These are phyloP conservation scores for Pythium monospermum DNA, from an alignment of 352 stramenopile species.

Conservation along the genomic window DNA sequence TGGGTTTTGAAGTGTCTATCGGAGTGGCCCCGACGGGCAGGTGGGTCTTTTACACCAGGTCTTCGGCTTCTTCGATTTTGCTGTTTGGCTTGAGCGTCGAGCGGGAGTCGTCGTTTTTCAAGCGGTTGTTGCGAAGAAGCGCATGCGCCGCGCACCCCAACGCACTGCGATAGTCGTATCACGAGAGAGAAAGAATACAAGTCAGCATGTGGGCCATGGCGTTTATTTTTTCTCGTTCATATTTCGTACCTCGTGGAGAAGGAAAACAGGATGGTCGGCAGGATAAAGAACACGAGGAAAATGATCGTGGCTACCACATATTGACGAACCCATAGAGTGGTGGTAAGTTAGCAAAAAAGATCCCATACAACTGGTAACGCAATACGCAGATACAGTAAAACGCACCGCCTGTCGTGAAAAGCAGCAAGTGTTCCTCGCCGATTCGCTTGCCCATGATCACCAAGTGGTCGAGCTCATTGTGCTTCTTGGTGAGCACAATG, in stretches of 20 bases:
- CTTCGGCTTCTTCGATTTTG: constrained; percentile 26
- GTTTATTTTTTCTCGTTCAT: too few relatives aligned
- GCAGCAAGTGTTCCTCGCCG: constrained; percentile 56
- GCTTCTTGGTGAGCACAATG: constrained; percentile 57
- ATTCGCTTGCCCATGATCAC: constrained; percentile 50
- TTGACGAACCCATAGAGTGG: too few relatives aligned
- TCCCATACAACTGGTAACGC: background rate
- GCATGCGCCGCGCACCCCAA: constrained; percentile 45
- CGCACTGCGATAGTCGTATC: too few relatives aligned
- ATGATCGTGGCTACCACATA: constrained; percentile 45
- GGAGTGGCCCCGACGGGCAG: too few relatives aligned
- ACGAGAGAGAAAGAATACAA: too few relatives aligned
- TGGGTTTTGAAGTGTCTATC: too few relatives aligned
- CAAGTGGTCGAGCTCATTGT: constrained; percentile 40
- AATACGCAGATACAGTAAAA: background rate
- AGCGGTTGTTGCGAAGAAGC: constrained; percentile 54
- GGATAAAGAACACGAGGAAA: constrained; percentile 71
- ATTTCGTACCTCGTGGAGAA: constrained; percentile 61
- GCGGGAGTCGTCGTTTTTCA: constrained; percentile 57
- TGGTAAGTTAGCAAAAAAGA: too few relatives aligned
- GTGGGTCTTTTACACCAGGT: constrained; percentile 42
- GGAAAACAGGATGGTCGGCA: constrained; percentile 63
- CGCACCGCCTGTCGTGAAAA: constrained; percentile 56
- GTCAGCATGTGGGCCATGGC: too few relatives aligned
- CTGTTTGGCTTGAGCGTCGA: constrained; percentile 12